Conservation (phyloP, 371 early-diverging fungal species). For the Mortierella sp. region DNA sequence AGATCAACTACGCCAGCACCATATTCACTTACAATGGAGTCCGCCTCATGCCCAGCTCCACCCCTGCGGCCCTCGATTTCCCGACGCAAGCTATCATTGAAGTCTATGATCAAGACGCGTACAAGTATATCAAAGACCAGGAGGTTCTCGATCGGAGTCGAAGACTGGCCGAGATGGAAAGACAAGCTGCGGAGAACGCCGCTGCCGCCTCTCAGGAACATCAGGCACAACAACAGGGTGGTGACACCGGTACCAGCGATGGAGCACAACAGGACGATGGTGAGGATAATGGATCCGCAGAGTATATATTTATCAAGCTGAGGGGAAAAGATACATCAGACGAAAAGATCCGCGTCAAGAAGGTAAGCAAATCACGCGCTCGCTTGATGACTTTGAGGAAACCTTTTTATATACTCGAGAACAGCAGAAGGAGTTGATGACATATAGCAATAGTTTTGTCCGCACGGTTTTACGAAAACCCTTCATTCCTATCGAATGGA, state of each 20-base stretch:
- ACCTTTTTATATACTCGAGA: background rate
- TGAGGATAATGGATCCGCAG: conserved; percentile 17
- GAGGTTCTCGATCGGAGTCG: conserved; percentile 16
- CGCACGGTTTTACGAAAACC: background rate
- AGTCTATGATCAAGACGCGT: conserved; percentile 16
- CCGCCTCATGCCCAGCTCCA: conserved; percentile 42
- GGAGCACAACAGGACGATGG: background rate
- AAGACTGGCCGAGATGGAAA: conserved; percentile 29
- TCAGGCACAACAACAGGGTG: background rate
- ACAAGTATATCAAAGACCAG: conserved; percentile 32
- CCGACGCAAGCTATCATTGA: conserved; percentile 32
- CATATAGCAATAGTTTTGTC: conserved; percentile 3
- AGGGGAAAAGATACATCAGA: conserved; percentile 45
- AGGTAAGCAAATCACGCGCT: conserved; percentile 19
- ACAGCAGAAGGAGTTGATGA: background rate
- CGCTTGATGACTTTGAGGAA: background rate
- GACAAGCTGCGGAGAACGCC: conserved; percentile 19
- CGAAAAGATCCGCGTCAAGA: conserved; percentile 46
- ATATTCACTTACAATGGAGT: conserved; percentile 33
- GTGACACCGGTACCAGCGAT: background rate
- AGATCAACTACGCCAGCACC: background rate
- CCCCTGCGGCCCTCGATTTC: conserved; percentile 32
- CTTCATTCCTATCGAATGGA: background rate
- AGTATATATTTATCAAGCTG: conserved; percentile 39
- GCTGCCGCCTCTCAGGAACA: background rate